A percentile compares a stretch with the other conserved stretches of the same genome.
phyloP scores from a whole-genome alignment of 371 early-diverging fungal species.

The Umbelopsis sp. region DNA sequence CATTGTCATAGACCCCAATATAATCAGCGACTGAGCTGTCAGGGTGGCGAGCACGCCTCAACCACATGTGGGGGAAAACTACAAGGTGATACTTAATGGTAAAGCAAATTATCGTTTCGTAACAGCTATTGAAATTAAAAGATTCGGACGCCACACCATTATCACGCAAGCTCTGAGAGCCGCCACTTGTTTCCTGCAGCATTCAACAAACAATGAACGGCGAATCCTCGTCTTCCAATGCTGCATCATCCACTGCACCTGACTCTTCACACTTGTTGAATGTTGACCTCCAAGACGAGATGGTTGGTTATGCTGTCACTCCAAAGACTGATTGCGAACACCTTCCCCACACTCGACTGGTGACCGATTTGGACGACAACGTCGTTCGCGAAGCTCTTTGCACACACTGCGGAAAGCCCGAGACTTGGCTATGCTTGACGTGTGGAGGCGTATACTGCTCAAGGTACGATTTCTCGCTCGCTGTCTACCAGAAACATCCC shows the following conservation, averaged over 20 bases:
- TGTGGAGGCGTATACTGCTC: not conserved
- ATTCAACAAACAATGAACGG: not conserved
- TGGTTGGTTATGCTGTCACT: not conserved
- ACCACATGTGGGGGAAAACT: too few species aligned
- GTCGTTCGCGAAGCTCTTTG: not conserved
- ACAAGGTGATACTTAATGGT: too few species aligned
- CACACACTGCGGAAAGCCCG: not conserved
- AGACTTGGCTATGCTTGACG: constrained; percentile 6
- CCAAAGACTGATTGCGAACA: constrained; percentile 6
- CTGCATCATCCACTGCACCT: not conserved
- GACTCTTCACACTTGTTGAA: not conserved
- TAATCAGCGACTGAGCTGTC: too few species aligned
- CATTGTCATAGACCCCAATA: too few species aligned
- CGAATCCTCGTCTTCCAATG: not conserved
- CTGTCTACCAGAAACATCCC: not conserved
- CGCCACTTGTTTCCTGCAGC: too few species aligned
- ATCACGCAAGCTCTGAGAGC: too few species aligned
- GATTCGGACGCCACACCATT: too few species aligned
- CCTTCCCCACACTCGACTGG: not conserved
- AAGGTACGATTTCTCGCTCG: not conserved
- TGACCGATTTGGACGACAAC: not conserved
- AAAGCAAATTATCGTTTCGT: too few species aligned
- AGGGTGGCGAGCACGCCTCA: too few species aligned
- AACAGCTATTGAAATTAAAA: too few species aligned
- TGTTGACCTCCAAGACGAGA: not conserved